Percentiles rank a stretch among this genome's conserved stretches.
phyloP scores from a whole-genome alignment of 768 basidiomycete species.

The Suillus spraguei region DNA sequence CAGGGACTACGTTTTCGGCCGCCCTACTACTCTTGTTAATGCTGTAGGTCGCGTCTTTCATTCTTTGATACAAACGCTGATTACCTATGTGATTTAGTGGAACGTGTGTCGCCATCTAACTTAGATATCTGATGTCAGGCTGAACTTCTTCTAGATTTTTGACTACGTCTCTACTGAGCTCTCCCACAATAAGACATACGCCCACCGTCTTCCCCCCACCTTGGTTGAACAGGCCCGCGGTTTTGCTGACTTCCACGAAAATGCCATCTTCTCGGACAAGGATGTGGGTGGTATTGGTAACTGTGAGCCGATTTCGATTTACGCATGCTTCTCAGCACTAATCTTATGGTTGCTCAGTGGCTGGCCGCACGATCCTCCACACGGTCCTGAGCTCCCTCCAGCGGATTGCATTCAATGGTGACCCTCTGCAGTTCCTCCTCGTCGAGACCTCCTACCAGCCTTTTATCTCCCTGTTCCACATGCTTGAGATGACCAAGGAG shows the following conservation, averaged over 20 bases:
- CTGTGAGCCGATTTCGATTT: constrained; percentile 50
- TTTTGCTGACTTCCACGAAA: constrained; percentile 81
- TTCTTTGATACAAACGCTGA: constrained; percentile 15
- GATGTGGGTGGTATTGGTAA: constrained; percentile 73
- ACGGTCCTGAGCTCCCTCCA: no score
- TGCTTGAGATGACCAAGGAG: no score
- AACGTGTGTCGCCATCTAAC: constrained; percentile 51
- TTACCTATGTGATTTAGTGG: constrained; percentile 47
- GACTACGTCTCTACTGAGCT: constrained; percentile 78
- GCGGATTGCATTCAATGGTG: no score
- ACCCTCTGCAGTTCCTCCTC: no score
- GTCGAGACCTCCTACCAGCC: no score
- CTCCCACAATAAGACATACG: constrained; percentile 81
- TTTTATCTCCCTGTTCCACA: no score
- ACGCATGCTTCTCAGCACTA: background rate
- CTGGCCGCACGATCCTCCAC: constrained; percentile 78
- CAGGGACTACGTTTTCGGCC: no score
- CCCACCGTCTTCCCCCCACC: constrained; percentile 75
- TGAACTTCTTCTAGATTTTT: constrained; percentile 49
- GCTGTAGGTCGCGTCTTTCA: constrained; percentile 46
- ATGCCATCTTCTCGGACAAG: constrained; percentile 67
- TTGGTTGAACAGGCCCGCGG: constrained; percentile 73
- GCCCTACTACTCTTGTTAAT: no score
- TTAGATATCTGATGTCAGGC: background rate
- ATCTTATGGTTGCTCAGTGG: constrained; percentile 51